A percentile compares a stretch with the other conserved stretches of the same genome.
These are phyloP conservation scores for Sphaerulina populicola DNA, from an alignment of 2,329 filamentous ascomycete genomes.

Conservation along the genomic window DNA sequence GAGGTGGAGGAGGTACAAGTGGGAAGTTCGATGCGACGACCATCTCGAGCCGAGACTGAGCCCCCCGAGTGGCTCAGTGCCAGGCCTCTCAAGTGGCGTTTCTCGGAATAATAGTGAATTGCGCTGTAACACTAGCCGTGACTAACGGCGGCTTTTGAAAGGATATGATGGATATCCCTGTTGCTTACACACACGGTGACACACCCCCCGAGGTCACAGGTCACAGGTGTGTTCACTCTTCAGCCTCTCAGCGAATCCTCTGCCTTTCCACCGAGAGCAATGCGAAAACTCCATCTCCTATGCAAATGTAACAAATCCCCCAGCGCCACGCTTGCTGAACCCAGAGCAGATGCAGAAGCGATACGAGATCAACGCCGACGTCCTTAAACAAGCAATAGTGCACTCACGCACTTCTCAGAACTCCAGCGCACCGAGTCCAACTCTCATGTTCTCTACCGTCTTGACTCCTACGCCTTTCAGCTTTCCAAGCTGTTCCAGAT, in stretches of 20 bases:
- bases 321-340: conserved; percentile 8
- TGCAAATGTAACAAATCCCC: neutral
- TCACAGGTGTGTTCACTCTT: too few relatives aligned
- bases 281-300: neutral
- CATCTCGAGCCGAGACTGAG: too few relatives aligned
- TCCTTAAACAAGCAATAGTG: neutral
- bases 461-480: conserved; percentile 44
- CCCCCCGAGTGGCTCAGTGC: too few relatives aligned
- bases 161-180: too few relatives aligned
- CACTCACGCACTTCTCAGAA: neutral
- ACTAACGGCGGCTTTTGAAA: too few relatives aligned
- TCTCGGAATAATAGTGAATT: too few relatives aligned
- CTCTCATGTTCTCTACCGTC: conserved; percentile 46
- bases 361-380: neutral
- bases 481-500: conserved; percentile 39
- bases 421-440: conserved; percentile 26
- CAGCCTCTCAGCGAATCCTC: neutral
- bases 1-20: too few relatives aligned
- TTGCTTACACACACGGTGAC: too few relatives aligned
- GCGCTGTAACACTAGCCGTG: too few relatives aligned
- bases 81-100: too few relatives aligned
- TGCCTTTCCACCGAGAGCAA: neutral
- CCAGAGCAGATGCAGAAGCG: neutral
- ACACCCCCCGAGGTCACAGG: too few relatives aligned
- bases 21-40: too few relatives aligned